Evolutionary conservation across 2,329 filamentous ascomycete species (phyloP).

Genomic region (Akanthomyces uredinophilus): DNA sequence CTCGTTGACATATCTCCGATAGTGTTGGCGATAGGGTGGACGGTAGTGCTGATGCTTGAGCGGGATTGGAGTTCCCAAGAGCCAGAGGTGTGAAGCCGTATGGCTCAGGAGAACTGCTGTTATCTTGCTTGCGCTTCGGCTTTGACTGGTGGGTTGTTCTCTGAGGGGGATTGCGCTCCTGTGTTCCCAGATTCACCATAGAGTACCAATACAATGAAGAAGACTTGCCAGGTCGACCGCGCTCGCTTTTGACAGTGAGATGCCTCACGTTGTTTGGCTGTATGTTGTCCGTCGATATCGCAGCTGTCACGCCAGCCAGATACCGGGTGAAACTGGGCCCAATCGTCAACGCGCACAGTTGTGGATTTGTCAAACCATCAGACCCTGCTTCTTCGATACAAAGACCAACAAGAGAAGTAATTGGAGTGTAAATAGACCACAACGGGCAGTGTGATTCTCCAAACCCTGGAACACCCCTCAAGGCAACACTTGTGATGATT

Average conservation of each 20-base stretch:
- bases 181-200: constrained; percentile 31
- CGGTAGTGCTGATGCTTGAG: constrained; percentile 19
- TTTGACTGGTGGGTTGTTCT: background rate
- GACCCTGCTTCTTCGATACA: constrained; percentile 25
- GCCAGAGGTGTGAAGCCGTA: background rate
- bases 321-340: constrained; percentile 33
- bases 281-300: constrained; percentile 27
- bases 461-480: constrained; percentile 18
- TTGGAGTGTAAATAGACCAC: constrained; percentile 32
- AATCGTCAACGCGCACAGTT: constrained; percentile 32
- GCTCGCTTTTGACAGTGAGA: constrained; percentile 32
- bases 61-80: background rate
- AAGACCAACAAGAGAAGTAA: constrained; percentile 28
- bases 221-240: constrained; percentile 32
- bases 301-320: constrained; percentile 33
- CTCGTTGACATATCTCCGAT: constrained; percentile 24
- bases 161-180: constrained; percentile 6
- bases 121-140: background rate
- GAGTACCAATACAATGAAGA: constrained; percentile 31
- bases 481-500: constrained; percentile 4
- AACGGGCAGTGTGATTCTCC: constrained; percentile 21
- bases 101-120: background rate
- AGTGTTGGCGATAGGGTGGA: constrained; percentile 16
- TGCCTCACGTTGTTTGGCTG: constrained; percentile 30
- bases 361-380: constrained; percentile 32